Percentiles rank a stretch among this genome's conserved stretches.
phyloP scores from a whole-genome alignment of 1,284 basidiomycete genomes.

The Puccinia coronata region DNA sequence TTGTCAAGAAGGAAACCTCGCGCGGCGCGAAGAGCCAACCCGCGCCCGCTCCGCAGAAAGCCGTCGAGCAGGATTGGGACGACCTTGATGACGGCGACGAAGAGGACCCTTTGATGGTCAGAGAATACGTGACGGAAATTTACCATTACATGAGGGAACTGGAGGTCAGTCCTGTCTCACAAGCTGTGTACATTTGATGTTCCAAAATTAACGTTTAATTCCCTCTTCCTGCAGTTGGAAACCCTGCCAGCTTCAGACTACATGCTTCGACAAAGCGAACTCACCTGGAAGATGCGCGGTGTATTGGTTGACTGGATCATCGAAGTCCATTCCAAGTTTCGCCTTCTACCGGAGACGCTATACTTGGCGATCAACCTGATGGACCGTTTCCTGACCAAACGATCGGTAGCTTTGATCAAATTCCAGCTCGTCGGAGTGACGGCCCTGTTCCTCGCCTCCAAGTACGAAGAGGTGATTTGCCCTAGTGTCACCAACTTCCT shows the following conservation, averaged over 20 bases:
- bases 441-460: conserved; percentile 88
- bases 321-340: conserved; percentile 91
- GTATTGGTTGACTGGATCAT: conserved; percentile 97
- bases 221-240: conserved; percentile 63
- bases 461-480: conserved; percentile 93
- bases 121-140: conserved; percentile 92
- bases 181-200: conserved; percentile 1
- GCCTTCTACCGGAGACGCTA: conserved; percentile 89
- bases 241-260: conserved; percentile 78
- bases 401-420: conserved; percentile 86
- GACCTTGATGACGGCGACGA: conserved; percentile 89
- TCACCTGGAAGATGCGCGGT: conserved; percentile 91
- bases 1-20: neutral
- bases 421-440: conserved; percentile 93
- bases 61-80: conserved; percentile 66
- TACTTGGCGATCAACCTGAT: conserved; percentile 94
- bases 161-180: conserved; percentile 61
- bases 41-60: neutral
- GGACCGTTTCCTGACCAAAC: conserved; percentile 89
- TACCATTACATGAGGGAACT: conserved; percentile 83
- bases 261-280: conserved; percentile 84
- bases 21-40: neutral
- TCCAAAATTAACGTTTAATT: conserved; percentile 9
- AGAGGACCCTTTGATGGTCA: conserved; percentile 96
- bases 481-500: conserved; percentile 86